phyloP scores from a whole-genome alignment of 495 filamentous ascomycete species.

The Podospora didyma region DNA sequence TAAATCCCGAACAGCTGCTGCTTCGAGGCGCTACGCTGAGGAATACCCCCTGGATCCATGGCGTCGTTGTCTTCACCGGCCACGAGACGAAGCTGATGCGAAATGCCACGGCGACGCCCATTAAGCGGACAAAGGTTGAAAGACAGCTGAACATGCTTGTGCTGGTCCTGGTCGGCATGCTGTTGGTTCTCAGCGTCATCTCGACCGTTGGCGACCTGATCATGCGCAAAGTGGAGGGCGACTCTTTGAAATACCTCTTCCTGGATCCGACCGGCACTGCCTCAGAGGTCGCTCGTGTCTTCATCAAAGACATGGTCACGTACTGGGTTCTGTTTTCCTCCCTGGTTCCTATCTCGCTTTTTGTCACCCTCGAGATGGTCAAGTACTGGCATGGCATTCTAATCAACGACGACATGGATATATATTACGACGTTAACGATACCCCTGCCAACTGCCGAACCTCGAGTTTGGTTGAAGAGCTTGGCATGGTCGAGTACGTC shows the following conservation, averaged over 20 bases:
- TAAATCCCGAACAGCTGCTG: constrained; percentile 66
- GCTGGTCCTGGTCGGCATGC: constrained; percentile 78
- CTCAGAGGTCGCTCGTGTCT: constrained; percentile 63
- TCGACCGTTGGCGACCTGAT: constrained; percentile 90
- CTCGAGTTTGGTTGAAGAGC: constrained; percentile 91
- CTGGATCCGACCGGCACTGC: constrained; percentile 45
- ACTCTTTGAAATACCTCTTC: constrained; percentile 66
- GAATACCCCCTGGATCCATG: constrained; percentile 98
- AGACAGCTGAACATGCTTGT: constrained; percentile 90
- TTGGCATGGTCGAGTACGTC: constrained; percentile 97
- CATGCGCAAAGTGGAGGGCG: constrained; percentile 55
- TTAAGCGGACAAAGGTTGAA: constrained; percentile 96
- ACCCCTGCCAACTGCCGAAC: constrained; percentile 95
- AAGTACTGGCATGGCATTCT: constrained; percentile 97
- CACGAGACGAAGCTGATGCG: constrained; percentile 99
- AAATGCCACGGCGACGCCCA: constrained; percentile 94
- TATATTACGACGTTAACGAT: constrained; percentile 94
- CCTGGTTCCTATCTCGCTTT: constrained; percentile 92
- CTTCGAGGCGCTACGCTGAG: constrained; percentile 90
- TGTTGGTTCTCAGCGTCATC: constrained; percentile 78
- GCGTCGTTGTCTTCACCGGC: constrained; percentile 94
- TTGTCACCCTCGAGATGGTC: constrained; percentile 96
- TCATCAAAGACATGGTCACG: constrained; percentile 92
- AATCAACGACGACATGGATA: constrained; percentile 95
- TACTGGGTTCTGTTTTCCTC: constrained; percentile 99